Base-by-base conservation (phyloP, 352 stramenopile species). In the Phytopythium ostracodes region DNA sequence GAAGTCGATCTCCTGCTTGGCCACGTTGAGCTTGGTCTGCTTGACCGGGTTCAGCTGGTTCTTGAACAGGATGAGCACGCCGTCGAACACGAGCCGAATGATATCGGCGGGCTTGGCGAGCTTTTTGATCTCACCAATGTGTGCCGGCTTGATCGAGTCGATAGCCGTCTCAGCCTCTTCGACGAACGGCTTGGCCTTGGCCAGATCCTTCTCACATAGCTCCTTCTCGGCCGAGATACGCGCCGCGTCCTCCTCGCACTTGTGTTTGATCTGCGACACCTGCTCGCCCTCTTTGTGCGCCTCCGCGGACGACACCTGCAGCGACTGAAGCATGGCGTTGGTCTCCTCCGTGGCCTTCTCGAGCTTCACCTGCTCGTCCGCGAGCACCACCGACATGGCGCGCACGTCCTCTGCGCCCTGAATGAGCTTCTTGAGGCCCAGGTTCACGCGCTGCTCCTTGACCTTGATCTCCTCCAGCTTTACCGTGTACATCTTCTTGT, bases 121-220 rank as follows among this genome's bases (percentile, higher is more conserved):
- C 67, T 98, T 98, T 79, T 99, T 99, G 59, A 99, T 97, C 77
- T 99, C 97, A 67, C 92, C 92, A 71, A 99, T 98, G 69, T 99
- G 92, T 8, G 91, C 91, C 11, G 96, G 94, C 70, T 99, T 99
- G 77, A 99, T 98, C 31, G 92, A 98, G 65, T 98, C 91, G 57
- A 99, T 99, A 6, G 97, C 97, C 3, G 90, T 98, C 77, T 99
- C 97, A 4, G 97, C 97, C 70, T 99, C 89, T 61, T 99, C 96
- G 10, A 99, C 92, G 68, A 98, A 99, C 18, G 97, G 97, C 68
- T 98, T 97, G 1, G 97, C 97, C 70, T 98, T 98, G n/a, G 97
- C 97, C 5, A 99, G 75, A 81, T 99, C 96, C 35, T 72, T 84
- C 66, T 98, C 92, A 71, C 96, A 99, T 33, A 96, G 74, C 43